Evolutionary conservation across 345 rosid species (phyloP), one percentile per base, ranked within the genome.

Genomic region (Arabis hirsuta): DNA sequence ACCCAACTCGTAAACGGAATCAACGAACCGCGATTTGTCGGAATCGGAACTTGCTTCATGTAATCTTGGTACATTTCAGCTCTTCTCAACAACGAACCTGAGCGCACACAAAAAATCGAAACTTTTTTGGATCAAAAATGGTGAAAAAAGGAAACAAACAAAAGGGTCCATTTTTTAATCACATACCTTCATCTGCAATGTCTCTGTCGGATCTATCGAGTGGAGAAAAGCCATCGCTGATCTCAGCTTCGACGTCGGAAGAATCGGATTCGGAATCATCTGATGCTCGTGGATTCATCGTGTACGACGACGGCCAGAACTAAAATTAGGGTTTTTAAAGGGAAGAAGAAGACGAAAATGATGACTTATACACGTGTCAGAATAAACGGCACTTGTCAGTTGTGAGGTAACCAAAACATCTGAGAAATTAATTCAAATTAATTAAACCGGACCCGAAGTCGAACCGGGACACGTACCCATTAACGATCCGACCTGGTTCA

Each of bases 41-140:
- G 96, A 24, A 90, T 67, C 2, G 85, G 84, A 29, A 91, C 59
- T 67, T 75, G 84, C 71, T 80, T 87, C 98, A 95, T 95, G 80
- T 84, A 95, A 0, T 85, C 88, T 80, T 90, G 99, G 63, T 95
- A 91, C 84, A 78, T 78, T 80, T 90, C 84, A 51, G 96, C 98
- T 64, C 62, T 76, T 32, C 47, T 76, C 47, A 70, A 24, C 50
- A 76, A 57, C 43, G 80, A 64, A 56, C 8, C 75, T 70, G 56
- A 50, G 12, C 16, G 0, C 16, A 16, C 16, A 16, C 16, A 16
- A 55, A 72, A 73, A 27, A 50, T 66, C 11, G 19, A 52, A 74
- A 32, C 63, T 59, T 73, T 22, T 29, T 29, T 0, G 47, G 13
- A 41, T 39, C 2, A 31, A 32, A 1, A 50, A 64, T 4, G 55